Evolutionary conservation across 352 stramenopile genomes (phyloP).

Genomic region (Pythium aristosporum): DNA sequence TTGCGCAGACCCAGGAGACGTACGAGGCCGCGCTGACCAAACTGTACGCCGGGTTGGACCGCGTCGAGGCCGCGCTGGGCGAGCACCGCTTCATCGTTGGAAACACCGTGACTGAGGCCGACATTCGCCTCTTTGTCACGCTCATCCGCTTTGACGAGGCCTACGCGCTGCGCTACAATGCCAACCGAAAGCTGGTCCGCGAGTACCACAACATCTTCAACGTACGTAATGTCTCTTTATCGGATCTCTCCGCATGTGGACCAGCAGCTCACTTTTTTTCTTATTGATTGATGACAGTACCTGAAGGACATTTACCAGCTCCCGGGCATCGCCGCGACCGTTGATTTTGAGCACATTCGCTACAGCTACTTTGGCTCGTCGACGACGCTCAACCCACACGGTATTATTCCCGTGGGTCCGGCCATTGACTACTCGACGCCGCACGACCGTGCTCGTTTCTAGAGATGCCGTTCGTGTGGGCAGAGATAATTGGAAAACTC

Average conservation of each 20-base stretch:
- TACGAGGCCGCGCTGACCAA: constrained; percentile 91
- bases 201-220: constrained; percentile 86
- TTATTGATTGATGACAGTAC: constrained; percentile 27
- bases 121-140: constrained; percentile 92
- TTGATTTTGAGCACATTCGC: constrained; percentile 52
- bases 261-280: background rate
- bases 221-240: constrained; percentile 24
- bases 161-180: constrained; percentile 82
- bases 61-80: constrained; percentile 71
- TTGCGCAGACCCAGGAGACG: constrained; percentile 53
- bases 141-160: constrained; percentile 94
- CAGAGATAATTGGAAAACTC: too few relatives aligned
- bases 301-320: constrained; percentile 53
- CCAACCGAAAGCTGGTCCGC: constrained; percentile 79
- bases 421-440: constrained; percentile 28
- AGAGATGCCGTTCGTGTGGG: background rate
- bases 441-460: constrained; percentile 39
- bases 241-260: background rate
- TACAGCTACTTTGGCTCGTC: constrained; percentile 55
- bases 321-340: constrained; percentile 34
- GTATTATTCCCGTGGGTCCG: constrained; percentile 37
- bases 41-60: constrained; percentile 82
- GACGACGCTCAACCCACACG: constrained; percentile 50
- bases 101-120: constrained; percentile 71
- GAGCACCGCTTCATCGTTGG: constrained; percentile 74